A percentile compares a stretch with the other conserved stretches of the same genome.
Conservation (phyloP, 371 early-diverging fungal species). For the Thermomucor indicae-seudaticae region DNA sequence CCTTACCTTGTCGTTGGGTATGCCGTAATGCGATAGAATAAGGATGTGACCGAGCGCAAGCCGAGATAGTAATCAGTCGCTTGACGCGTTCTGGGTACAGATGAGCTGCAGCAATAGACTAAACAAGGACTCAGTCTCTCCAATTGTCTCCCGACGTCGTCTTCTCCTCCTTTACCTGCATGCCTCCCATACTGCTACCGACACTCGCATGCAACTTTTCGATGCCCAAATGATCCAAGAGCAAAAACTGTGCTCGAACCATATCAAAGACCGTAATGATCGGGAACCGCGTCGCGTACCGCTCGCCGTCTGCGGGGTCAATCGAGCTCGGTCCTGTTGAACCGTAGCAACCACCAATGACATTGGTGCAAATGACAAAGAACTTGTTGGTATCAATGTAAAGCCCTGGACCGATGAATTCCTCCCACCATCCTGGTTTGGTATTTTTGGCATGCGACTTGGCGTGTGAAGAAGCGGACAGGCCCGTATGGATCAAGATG, state of each 20-base stretch:
- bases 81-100: slow-evolving; percentile 82
- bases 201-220: slow-evolving; percentile 83
- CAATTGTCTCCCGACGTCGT: not conserved
- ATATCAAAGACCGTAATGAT: slow-evolving; percentile 92
- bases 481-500: slow-evolving; percentile 83
- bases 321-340: slow-evolving; percentile 83
- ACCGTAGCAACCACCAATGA: slow-evolving; percentile 86
- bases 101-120: slow-evolving; percentile 81
- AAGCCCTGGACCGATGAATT: slow-evolving; percentile 87
- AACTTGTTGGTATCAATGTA: slow-evolving; percentile 84
- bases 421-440: slow-evolving; percentile 97
- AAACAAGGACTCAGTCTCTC: not conserved
- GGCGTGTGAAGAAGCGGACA: slow-evolving; percentile 82
- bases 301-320: slow-evolving; percentile 65
- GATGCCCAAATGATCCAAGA: slow-evolving; percentile 82
- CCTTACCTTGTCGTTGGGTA: slow-evolving; percentile 78
- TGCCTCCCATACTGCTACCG: slow-evolving; percentile 94
- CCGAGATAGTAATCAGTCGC: slow-evolving; percentile 80
- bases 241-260: slow-evolving; percentile 87
- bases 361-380: slow-evolving; percentile 86
- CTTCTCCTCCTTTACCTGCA: slow-evolving; percentile 59
- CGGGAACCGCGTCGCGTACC: slow-evolving; percentile 91
- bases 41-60: slow-evolving; percentile 93
- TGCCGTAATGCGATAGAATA: slow-evolving; percentile 92
- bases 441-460: slow-evolving; percentile 72